Base-by-base conservation (phyloP, 306 rosid species). In the Lithocarpus polystachyus region DNA sequence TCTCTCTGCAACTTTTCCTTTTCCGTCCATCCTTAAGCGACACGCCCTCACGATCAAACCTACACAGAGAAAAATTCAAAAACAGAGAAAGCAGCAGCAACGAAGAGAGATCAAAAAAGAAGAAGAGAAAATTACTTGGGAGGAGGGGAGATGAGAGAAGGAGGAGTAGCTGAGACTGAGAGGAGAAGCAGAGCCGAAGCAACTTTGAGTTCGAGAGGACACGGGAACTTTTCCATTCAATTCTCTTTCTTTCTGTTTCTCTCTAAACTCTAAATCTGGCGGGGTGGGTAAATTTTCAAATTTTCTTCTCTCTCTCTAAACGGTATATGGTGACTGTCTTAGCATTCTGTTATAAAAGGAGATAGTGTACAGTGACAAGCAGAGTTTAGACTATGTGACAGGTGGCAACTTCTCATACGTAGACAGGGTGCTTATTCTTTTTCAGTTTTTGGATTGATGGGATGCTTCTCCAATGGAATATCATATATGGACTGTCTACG, bases 141-240 rank as follows among this genome's bases (percentile, higher is more conserved):
- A 31, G 86, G 78, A 77, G 83, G 75, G 33, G 72, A 60, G 6
- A 72, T 37, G 8, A 75, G 68, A 12, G 79, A 71, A 5, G 80
- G 81, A 74, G 90, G 81, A 5, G 60, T 26, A 8, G 80, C 43
- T 53, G 85, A 83, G 79, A 91, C 51, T 40, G 85, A 83, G 80
- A 94, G 97, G 80, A 90, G 96, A 20, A 94, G 91, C 76, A 94
- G 80, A 67, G 97, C 89, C 68, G 98, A 90, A 79, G 97, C 98
- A 51, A 86, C 97, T 1, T 76, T 73, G 79, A 59, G 88, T 77
- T 94, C 97, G 70, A 73, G 80, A 13, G 91, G 81, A 61, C 83
- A 86, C 28, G 96, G 98, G 82, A 89, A 92, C 54, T 82, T 59
- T 10, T 79, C 87, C 91, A 87, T 90, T 31, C 45, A 40, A 40